Percentiles rank a stretch among this genome's conserved stretches.
Evolutionary conservation across 371 early-diverging fungal species (phyloP).

Genomic region (Thermomucor indicae-seudaticae): DNA sequence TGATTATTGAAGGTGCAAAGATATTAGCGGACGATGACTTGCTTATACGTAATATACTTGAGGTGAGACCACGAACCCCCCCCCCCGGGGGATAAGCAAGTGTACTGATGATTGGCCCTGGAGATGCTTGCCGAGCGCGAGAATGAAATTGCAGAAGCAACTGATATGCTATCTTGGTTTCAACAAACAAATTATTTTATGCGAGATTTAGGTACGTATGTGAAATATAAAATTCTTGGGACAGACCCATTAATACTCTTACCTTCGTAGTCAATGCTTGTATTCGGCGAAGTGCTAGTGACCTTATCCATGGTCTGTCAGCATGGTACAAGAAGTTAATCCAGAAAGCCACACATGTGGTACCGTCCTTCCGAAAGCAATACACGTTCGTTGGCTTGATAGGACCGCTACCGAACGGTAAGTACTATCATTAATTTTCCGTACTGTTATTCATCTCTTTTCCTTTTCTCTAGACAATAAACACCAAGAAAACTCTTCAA

Average conservation of each 20-base stretch:
- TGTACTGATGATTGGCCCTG: background rate
- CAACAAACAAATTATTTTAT: constrained; percentile 16
- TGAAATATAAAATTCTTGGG: background rate
- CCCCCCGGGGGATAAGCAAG: background rate
- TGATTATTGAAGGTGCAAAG: constrained; percentile 42
- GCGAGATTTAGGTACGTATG: constrained; percentile 19
- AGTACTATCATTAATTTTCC: too few relatives aligned
- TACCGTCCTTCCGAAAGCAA: constrained; percentile 15
- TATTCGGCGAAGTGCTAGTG: constrained; percentile 24
- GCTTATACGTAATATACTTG: constrained; percentile 38
- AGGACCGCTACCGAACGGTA: constrained; percentile 18
- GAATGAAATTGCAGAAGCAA: background rate
- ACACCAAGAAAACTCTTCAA: background rate
- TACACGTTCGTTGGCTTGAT: constrained; percentile 25
- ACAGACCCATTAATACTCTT: background rate
- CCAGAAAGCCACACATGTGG: constrained; percentile 6
- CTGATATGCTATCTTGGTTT: constrained; percentile 18
- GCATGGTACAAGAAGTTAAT: constrained; percentile 33
- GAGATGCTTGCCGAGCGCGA: constrained; percentile 1
- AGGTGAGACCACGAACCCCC: constrained; percentile 15
- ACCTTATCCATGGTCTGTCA: constrained; percentile 34
- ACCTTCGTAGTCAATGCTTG: constrained; percentile 20
- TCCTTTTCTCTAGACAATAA: too few relatives aligned
- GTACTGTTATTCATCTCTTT: too few relatives aligned
- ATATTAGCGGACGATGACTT: constrained; percentile 33